Conservation (phyloP, 192 early-diverging fungal genomes). For the Spizellomyces punctatus region DNA sequence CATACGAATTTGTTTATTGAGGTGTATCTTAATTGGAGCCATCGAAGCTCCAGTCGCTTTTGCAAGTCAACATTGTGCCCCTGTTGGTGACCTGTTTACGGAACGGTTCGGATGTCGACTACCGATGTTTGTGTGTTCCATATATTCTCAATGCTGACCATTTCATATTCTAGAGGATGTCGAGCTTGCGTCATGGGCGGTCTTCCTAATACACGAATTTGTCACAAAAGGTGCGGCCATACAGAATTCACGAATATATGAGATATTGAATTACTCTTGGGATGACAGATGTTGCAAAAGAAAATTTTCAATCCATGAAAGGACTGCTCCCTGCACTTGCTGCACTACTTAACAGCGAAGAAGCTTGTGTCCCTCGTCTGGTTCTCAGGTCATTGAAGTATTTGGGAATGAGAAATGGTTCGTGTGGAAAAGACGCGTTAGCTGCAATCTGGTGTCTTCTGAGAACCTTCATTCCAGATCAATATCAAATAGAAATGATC, state of each 20-base stretch:
- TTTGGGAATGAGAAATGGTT: slow-evolving; percentile 64
- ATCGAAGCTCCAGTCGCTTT: slow-evolving; percentile 54
- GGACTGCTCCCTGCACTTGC: slow-evolving; percentile 65
- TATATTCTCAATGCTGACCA: not conserved
- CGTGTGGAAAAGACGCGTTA: not conserved
- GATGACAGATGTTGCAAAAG: slow-evolving; percentile 56
- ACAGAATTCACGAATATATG: not conserved
- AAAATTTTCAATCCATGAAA: slow-evolving; percentile 60
- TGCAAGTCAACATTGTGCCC: slow-evolving; percentile 67
- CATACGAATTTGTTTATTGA: not conserved
- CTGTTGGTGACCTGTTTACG: slow-evolving; percentile 68
- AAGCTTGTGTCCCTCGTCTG: slow-evolving; percentile 69
- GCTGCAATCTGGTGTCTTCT: not conserved
- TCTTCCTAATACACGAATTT: slow-evolving; percentile 80
- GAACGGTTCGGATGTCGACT: slow-evolving; percentile 31
- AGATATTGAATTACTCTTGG: not conserved
- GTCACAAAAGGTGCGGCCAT: slow-evolving; percentile 55
- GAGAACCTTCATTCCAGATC: slow-evolving; percentile 32
- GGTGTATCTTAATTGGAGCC: not conserved
- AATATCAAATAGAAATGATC: slow-evolving; percentile 66
- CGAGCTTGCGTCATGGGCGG: slow-evolving; percentile 78
- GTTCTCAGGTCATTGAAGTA: slow-evolving; percentile 73
- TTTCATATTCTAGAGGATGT: slow-evolving; percentile 58
- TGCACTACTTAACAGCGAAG: slow-evolving; percentile 59
- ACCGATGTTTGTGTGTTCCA: not conserved